Evolutionary conservation across 148 eudicot genomes (phyloP).

Genomic region (Camellia japonica): DNA sequence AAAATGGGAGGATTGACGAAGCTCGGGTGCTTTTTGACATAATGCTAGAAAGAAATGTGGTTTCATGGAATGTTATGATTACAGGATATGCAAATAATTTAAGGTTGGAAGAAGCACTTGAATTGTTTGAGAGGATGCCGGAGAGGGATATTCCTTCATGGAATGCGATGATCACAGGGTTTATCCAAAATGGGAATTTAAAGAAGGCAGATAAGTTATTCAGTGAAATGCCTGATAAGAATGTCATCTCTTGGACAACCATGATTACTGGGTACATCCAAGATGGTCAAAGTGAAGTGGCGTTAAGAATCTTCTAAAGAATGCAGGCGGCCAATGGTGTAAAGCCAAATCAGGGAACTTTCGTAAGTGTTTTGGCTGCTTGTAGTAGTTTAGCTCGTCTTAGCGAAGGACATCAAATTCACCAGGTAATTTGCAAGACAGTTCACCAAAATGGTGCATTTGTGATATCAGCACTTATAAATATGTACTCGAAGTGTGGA

Average conservation of each 20-base stretch:
- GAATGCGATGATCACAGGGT: slow-evolving; percentile 37
- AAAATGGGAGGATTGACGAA: slow-evolving; percentile 24
- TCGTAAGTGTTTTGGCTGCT: slow-evolving; percentile 31
- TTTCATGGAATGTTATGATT: slow-evolving; percentile 28
- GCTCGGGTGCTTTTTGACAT: slow-evolving; percentile 25
- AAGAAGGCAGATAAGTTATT: slow-evolving; percentile 25
- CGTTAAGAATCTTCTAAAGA: slow-evolving; percentile 21
- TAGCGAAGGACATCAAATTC: slow-evolving; percentile 34
- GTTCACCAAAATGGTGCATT: slow-evolving; percentile 21
- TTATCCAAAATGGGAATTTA: slow-evolving; percentile 24
- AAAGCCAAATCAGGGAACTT: slow-evolving; percentile 38
- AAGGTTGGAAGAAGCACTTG: slow-evolving; percentile 27
- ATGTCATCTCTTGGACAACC: slow-evolving; percentile 41
- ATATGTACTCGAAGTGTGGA: slow-evolving; percentile 40
- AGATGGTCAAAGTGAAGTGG: slow-evolving; percentile 33
- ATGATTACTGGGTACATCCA: slow-evolving; percentile 34
- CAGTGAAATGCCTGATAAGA: slow-evolving; percentile 24
- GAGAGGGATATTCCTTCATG: slow-evolving; percentile 30
- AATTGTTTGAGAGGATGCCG: slow-evolving; percentile 34
- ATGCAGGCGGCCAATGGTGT: slow-evolving; percentile 22
- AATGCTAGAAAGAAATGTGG: slow-evolving; percentile 21
- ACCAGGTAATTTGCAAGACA: slow-evolving; percentile 38
- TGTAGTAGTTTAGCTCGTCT: slow-evolving; percentile 41
- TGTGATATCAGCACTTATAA: slow-evolving; percentile 34
- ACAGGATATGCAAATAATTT: slow-evolving; percentile 24